phyloP scores from a whole-genome alignment of 441 rosid genomes.

The Cnidoscolus chayamansa region DNA sequence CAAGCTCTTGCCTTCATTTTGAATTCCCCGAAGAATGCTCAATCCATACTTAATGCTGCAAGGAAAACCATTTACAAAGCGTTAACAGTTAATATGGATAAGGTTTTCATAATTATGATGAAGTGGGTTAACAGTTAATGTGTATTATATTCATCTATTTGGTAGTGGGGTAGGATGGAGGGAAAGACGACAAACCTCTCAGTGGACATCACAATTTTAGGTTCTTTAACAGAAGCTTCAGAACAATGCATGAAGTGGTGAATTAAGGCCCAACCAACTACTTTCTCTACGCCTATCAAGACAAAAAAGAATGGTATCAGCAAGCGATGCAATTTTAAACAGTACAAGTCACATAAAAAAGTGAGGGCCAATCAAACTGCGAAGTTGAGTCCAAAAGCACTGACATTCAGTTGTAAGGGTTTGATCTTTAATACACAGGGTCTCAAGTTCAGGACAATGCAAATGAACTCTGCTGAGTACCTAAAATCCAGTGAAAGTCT shows the following conservation, averaged over 20 bases:
- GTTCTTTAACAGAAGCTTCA: slow-evolving; percentile 56
- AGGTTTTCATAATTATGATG: not conserved
- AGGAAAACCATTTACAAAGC: slow-evolving; percentile 14
- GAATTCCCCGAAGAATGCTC: slow-evolving; percentile 70
- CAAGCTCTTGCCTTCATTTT: slow-evolving; percentile 75
- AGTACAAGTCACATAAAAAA: not conserved
- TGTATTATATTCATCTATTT: not conserved
- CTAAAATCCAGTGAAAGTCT: slow-evolving; percentile 27
- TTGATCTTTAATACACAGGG: slow-evolving; percentile 71
- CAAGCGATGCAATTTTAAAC: slow-evolving; percentile 7
- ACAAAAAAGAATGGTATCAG: slow-evolving; percentile 17
- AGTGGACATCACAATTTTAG: slow-evolving; percentile 62
- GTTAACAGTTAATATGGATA: slow-evolving; percentile 8
- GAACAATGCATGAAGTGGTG: slow-evolving; percentile 74
- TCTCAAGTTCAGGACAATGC: slow-evolving; percentile 77
- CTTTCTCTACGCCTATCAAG: slow-evolving; percentile 78
- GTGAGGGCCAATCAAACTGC: not conserved
- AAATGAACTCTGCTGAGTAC: slow-evolving; percentile 62
- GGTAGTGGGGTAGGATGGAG: not conserved
- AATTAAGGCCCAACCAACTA: slow-evolving; percentile 90
- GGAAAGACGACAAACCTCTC: slow-evolving; percentile 53
- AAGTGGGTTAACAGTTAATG: no score
- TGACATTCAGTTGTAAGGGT: slow-evolving; percentile 72
- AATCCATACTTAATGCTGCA: slow-evolving; percentile 79
- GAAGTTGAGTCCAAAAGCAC: slow-evolving; percentile 30